Evolutionary conservation across 495 filamentous ascomycete genomes (phyloP).

Genomic region (Aspergillus saccharolyticus): DNA sequence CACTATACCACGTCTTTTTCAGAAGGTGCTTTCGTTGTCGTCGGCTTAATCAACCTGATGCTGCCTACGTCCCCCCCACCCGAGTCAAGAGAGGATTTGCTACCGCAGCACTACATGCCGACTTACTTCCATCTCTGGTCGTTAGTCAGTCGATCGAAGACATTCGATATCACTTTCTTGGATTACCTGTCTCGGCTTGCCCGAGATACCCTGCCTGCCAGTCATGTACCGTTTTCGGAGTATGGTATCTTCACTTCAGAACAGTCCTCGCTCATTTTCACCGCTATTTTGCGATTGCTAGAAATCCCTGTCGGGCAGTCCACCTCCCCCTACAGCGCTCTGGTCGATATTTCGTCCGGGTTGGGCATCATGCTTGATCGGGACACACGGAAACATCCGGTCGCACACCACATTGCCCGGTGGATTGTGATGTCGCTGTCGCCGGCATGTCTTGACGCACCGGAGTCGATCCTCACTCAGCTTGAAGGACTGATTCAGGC

Average conservation of each 20-base stretch:
- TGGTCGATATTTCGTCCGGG: conserved; percentile 77
- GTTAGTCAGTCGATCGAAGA: conserved; percentile 80
- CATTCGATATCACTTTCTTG: conserved; percentile 79
- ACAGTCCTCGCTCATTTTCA: conserved; percentile 90
- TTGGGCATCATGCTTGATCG: conserved; percentile 80
- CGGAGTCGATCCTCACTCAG: conserved; percentile 73
- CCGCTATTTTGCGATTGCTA: conserved; percentile 78
- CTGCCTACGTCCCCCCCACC: conserved; percentile 80
- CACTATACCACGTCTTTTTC: conserved; percentile 91
- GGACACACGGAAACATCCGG: conserved; percentile 87
- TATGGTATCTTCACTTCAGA: conserved; percentile 89
- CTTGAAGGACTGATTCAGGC: conserved; percentile 93
- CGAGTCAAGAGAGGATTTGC: conserved; percentile 60
- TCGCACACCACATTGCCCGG: conserved; percentile 86
- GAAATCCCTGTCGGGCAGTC: conserved; percentile 97
- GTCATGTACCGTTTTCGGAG: conserved; percentile 75
- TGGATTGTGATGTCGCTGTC: conserved; percentile 95
- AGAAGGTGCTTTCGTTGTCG: conserved; percentile 81
- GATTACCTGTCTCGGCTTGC: conserved; percentile 85
- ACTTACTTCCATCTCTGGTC: conserved; percentile 97
- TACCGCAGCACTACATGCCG: conserved; percentile 80
- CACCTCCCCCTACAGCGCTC: conserved; percentile 78
- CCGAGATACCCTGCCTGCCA: conserved; percentile 69
- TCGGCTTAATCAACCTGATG: conserved; percentile 77
- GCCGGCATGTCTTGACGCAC: conserved; percentile 70